Evolutionary conservation across 2,329 filamentous ascomycete genomes (phyloP).

Genomic region (Emericellopsis cladophorae): DNA sequence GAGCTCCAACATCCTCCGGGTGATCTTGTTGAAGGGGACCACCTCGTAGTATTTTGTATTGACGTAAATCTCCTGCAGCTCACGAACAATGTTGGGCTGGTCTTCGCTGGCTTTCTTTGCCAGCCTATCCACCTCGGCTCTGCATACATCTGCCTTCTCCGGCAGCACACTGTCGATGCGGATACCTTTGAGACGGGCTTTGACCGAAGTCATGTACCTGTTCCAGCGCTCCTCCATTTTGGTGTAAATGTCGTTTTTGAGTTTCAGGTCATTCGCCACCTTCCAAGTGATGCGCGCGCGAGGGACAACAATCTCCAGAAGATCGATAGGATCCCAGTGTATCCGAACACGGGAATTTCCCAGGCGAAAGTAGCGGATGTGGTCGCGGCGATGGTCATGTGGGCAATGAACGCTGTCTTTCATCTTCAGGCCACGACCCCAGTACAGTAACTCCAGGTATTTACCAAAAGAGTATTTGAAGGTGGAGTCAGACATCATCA

Average conservation of each 20-base stretch:
- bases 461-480: slow-evolving; percentile 99
- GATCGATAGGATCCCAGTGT: slow-evolving; percentile 83
- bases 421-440: slow-evolving; percentile 72
- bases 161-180: slow-evolving; percentile 82
- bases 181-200: slow-evolving; percentile 72
- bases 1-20: slow-evolving; percentile 84
- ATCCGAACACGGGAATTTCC: slow-evolving; percentile 76
- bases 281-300: slow-evolving; percentile 91
- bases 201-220: slow-evolving; percentile 80
- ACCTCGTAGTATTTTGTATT: slow-evolving; percentile 94
- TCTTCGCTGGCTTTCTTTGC: slow-evolving; percentile 75
- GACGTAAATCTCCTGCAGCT: slow-evolving; percentile 83
- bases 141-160: slow-evolving; percentile 75
- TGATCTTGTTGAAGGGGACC: slow-evolving; percentile 79
- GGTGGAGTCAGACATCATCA: slow-evolving; percentile 83
- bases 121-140: slow-evolving; percentile 66
- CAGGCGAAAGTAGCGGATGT: slow-evolving; percentile 85
- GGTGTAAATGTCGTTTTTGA: slow-evolving; percentile 85
- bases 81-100: slow-evolving; percentile 57
- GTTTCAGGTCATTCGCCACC: slow-evolving; percentile 79
- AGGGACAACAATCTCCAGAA: slow-evolving; percentile 90
- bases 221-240: slow-evolving; percentile 72
- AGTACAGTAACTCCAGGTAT: slow-evolving; percentile 94
- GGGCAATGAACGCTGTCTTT: slow-evolving; percentile 61
- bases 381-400: slow-evolving; percentile 86